Base-by-base conservation (phyloP, 1,284 basidiomycete genomes). In the Entoloma clypeatum region DNA sequence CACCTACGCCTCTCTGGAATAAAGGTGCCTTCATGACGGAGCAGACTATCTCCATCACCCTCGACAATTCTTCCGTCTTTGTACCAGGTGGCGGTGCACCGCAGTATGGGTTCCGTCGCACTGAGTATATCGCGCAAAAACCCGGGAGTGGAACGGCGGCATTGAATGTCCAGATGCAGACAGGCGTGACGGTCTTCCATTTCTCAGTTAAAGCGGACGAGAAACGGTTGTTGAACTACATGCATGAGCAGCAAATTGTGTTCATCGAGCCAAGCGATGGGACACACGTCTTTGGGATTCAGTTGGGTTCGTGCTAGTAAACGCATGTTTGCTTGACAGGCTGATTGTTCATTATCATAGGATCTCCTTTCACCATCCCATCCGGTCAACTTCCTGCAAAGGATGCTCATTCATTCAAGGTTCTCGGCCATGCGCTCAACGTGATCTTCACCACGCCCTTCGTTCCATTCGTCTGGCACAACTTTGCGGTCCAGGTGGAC, bases 171-270 rank as follows among this genome's bases (percentile, higher is more conserved):
- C 45, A 58, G 21, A 65, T 74, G 44, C 74, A 79, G 44, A 55
- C 56, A 4, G 68, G 67, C 11, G 65, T 63, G 8, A 74, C 72
- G 0, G 68, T 66, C 17, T 77, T 78, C 57, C 75, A 79, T 51
- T 76, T 79, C 47, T 77, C 74, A 3, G 65, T 81, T 48, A 64
- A 68, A 41, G 49, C 57, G 31, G 72, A 81, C 51, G 54, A 63
- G n/a, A 37, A 36, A 11, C 56, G 53, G 9, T 70, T 70, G 7
- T 54, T 81, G 51, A 78, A 79, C 49, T 67, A 66, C 42, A 67
- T 51, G 9, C 77, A 81, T 47, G 79, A 81, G 54, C 79, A 81
- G 49, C 77, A 80, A 51, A 63, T 75, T 40, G 74, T 79, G n/a
- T 79, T 74, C 54, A 75, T 79, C 43, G 77, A 79, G 55, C 74